These are phyloP conservation scores for Colletotrichum horii DNA, from an alignment of 2,329 filamentous ascomycete genomes.

Conservation along the genomic window DNA sequence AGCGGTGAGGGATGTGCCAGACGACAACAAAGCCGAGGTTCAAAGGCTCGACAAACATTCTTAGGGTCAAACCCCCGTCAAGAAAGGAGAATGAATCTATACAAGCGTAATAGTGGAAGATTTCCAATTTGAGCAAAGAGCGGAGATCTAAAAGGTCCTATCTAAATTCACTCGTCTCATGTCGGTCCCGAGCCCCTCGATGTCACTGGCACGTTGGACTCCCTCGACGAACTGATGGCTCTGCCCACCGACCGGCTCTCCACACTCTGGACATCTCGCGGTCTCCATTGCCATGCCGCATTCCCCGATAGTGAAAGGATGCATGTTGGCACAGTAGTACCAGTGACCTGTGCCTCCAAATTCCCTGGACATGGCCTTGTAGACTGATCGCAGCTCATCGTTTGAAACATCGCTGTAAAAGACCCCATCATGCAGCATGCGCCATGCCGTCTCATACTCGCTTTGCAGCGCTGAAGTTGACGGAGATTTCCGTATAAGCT, in stretches of 20 bases:
- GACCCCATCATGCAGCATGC: conserved; percentile 45
- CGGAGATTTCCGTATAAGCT: background rate
- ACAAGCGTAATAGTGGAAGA: too few species aligned
- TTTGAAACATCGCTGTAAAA: conserved; percentile 55
- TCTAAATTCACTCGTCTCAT: too few species aligned
- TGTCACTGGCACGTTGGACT: conserved; percentile 52
- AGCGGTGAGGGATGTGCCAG: too few species aligned
- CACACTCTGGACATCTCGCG: conserved; percentile 68
- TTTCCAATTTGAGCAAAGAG: too few species aligned
- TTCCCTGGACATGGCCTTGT: conserved; percentile 55
- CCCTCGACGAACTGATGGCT: conserved; percentile 55
- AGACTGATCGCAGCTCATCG: conserved; percentile 56
- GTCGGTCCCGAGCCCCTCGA: conserved; percentile 42
- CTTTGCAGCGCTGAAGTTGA: conserved; percentile 38
- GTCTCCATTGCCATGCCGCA: conserved; percentile 70
- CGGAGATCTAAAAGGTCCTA: too few species aligned
- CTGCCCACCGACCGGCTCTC: conserved; percentile 58
- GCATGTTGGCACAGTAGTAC: conserved; percentile 62
- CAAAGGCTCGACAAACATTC: too few species aligned
- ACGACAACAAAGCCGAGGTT: too few species aligned
- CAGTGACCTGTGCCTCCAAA: conserved; percentile 63
- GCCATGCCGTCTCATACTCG: conserved; percentile 51
- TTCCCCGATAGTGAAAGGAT: conserved; percentile 69
- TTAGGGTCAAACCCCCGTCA: too few species aligned
- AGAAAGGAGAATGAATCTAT: too few species aligned